phyloP scores from a whole-genome alignment of 1,284 basidiomycete species.

The Ganoderma sp. region DNA sequence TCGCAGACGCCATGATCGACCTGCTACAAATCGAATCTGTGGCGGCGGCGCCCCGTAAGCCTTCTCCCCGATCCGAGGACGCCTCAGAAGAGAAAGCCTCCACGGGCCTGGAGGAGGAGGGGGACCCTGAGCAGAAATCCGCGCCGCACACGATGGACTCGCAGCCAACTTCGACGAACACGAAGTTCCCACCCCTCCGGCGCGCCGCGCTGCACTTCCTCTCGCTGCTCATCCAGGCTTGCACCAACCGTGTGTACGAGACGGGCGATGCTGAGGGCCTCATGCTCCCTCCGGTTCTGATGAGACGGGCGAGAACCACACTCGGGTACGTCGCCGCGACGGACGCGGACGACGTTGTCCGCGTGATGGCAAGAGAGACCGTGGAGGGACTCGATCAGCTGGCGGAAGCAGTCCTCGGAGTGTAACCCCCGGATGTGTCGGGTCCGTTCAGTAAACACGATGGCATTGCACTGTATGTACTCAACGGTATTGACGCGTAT shows the following conservation, averaged over 20 bases:
- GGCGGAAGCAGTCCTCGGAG: conserved; percentile 52
- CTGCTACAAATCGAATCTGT: conserved; percentile 79
- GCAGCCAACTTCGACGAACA: conserved; percentile 59
- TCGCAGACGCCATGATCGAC: conserved; percentile 75
- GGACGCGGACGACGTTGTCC: conserved; percentile 76
- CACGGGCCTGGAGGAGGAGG: conserved; percentile 20
- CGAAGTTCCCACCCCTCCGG: conserved; percentile 80
- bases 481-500: conserved; percentile 1
- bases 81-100: conserved; percentile 14
- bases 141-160: conserved; percentile 51
- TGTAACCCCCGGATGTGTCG: conserved; percentile 39
- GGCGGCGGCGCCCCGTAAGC: conserved; percentile 31
- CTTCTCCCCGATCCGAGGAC: conserved; percentile 11
- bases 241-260: conserved; percentile 55
- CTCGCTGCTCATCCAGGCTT: conserved; percentile 63
- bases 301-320: conserved; percentile 65
- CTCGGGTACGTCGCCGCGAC: conserved; percentile 74
- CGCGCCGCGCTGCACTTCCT: conserved; percentile 85
- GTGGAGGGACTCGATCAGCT: conserved; percentile 61
- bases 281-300: conserved; percentile 45
- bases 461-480: not conserved
- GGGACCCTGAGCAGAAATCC: conserved; percentile 24
- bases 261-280: conserved; percentile 32
- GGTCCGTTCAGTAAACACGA: not conserved
- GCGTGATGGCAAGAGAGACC: conserved; percentile 82